Percentiles rank a stretch among this genome's conserved stretches.
phyloP scores from a whole-genome alignment of 352 stramenopile genomes.

The Discostella stelligera region DNA sequence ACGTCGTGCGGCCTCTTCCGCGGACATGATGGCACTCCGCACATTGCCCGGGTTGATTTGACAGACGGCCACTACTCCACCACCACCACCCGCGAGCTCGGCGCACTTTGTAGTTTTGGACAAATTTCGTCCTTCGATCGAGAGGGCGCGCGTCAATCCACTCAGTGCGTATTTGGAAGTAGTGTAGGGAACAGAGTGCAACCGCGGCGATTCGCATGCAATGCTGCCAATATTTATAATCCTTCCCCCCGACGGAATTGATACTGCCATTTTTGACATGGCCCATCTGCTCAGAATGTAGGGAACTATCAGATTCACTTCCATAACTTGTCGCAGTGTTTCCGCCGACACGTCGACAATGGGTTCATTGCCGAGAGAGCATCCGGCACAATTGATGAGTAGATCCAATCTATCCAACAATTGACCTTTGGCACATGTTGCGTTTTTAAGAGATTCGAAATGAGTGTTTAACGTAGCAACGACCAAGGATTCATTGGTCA shows the following conservation, averaged over 20 bases:
- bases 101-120: constrained; percentile 38
- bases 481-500: constrained; percentile 46
- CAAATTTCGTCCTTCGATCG: constrained; percentile 66
- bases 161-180: constrained; percentile 73
- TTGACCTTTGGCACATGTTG: constrained; percentile 32
- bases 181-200: constrained; percentile 68
- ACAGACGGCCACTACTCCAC: constrained; percentile 57
- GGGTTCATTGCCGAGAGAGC: constrained; percentile 45
- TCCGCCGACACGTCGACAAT: constrained; percentile 54
- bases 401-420: constrained; percentile 65
- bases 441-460: constrained; percentile 37
- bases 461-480: constrained; percentile 27
- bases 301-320: constrained; percentile 69
- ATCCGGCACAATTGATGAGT: constrained; percentile 81
- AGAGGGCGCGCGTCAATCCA: constrained; percentile 66
- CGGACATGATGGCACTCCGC: constrained; percentile 50
- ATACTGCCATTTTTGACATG: constrained; percentile 64
- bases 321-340: constrained; percentile 66
- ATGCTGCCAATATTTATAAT: constrained; percentile 83
- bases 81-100: not conserved
- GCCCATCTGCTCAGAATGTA: constrained; percentile 72
- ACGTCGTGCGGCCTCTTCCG: constrained; percentile 39
- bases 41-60: constrained; percentile 80
- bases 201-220: constrained; percentile 62
- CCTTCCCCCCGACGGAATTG: constrained; percentile 37